These are phyloP conservation scores for Leucocoprinus leucothites DNA, from an alignment of 768 basidiomycete species.

Conservation along the genomic window DNA sequence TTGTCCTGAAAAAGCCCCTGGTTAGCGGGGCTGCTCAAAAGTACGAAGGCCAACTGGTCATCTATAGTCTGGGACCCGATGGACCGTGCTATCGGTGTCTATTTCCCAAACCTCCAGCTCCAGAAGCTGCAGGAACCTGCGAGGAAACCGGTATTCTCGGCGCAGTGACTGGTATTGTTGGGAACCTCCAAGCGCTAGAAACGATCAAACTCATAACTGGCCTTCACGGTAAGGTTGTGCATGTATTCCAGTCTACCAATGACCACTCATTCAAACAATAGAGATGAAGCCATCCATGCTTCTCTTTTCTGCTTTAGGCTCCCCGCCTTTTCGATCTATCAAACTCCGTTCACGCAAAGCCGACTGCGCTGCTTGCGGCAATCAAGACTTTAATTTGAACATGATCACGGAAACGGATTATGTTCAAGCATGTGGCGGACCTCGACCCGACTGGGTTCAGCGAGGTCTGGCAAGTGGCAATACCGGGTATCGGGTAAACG, in stretches of 20 bases:
- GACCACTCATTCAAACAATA: slow-evolving; percentile 19
- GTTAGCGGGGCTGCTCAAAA: slow-evolving; percentile 92
- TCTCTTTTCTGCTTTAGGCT: slow-evolving; percentile 68
- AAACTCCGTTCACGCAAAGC: slow-evolving; percentile 72
- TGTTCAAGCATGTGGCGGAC: slow-evolving; percentile 82
- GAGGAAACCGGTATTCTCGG: slow-evolving; percentile 90
- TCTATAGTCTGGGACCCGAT: slow-evolving; percentile 63
- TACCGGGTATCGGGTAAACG: slow-evolving; percentile 39
- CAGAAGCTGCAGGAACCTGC: slow-evolving; percentile 67
- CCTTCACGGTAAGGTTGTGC: slow-evolving; percentile 48
- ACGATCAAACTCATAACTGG: slow-evolving; percentile 77
- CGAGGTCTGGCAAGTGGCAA: slow-evolving; percentile 45
- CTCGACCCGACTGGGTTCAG: slow-evolving; percentile 60
- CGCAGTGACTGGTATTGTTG: slow-evolving; percentile 85
- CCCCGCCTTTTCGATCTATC: slow-evolving; percentile 76
- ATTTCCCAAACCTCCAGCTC: slow-evolving; percentile 77
- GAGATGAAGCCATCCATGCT: slow-evolving; percentile 65
- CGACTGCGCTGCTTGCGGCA: slow-evolving; percentile 76
- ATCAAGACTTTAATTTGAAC: slow-evolving; percentile 12
- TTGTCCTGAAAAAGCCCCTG: slow-evolving; percentile 72
- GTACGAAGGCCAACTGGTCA: slow-evolving; percentile 77
- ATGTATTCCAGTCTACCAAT: slow-evolving; percentile 7
- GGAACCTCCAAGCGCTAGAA: slow-evolving; percentile 86
- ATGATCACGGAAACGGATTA: slow-evolving; percentile 52
- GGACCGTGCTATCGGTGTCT: slow-evolving; percentile 95